Evolutionary conservation across 768 basidiomycete species (phyloP).

Genomic region (Clitopilus hobsonii): DNA sequence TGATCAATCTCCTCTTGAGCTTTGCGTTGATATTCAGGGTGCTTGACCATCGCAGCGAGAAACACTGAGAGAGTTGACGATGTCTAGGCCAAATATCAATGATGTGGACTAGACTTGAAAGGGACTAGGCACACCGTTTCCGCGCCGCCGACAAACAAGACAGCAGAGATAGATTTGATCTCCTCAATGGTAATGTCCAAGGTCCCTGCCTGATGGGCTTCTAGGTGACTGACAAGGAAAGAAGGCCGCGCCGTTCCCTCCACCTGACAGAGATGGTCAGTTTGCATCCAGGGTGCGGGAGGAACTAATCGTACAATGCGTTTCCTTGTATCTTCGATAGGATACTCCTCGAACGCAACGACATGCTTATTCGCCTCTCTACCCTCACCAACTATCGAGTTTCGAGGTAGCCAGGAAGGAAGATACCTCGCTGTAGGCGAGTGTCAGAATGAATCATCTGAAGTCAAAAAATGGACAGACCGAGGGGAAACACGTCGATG

Average conservation of each 20-base stretch:
- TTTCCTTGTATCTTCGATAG: constrained; percentile 23
- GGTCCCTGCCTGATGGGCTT: constrained; percentile 6
- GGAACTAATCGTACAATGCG: constrained; percentile 23
- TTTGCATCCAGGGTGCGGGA: background rate
- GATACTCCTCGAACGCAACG: constrained; percentile 21
- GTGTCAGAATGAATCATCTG: background rate
- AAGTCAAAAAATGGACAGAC: constrained; percentile 12
- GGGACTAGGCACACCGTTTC: constrained; percentile 27
- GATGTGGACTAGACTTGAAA: constrained; percentile 2
- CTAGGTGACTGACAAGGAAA: constrained; percentile 14
- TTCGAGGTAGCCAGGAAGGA: constrained; percentile 30
- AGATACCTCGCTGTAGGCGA: constrained; percentile 22
- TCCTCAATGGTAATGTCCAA: constrained; percentile 7
- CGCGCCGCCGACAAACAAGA: constrained; percentile 25
- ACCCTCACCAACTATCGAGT: constrained; percentile 15
- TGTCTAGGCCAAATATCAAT: constrained; percentile 17
- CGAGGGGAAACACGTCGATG: constrained; percentile 16
- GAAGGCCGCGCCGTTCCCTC: constrained; percentile 18
- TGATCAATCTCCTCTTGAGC: constrained; percentile 38
- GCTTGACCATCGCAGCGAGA: constrained; percentile 32
- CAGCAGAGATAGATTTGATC: constrained; percentile 16
- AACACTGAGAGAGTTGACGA: constrained; percentile 25
- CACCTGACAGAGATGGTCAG: constrained; percentile 8
- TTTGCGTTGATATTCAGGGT: constrained; percentile 28
- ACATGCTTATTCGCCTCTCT: constrained; percentile 9